Conservation (phyloP, 345 rosid species). For the Citrus reticulata region DNA sequence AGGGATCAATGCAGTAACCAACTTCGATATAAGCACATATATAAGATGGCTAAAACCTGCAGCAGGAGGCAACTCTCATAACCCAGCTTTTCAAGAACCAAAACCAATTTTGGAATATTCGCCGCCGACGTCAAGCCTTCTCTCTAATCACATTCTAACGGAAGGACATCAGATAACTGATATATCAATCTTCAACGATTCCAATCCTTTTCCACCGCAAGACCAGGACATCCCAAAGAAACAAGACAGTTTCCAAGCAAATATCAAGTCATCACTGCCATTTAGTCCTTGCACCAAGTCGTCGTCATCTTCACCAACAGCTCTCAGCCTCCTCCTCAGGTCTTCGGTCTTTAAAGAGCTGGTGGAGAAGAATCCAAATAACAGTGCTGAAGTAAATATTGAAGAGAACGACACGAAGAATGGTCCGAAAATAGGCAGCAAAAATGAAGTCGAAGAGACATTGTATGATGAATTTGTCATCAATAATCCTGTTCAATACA, state of each 20-base stretch:
- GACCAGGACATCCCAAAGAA: conserved; percentile 5
- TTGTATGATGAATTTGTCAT: conserved; percentile 15
- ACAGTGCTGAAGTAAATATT: background rate
- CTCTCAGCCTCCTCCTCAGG: conserved; percentile 43
- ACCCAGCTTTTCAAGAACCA: conserved; percentile 11
- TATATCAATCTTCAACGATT: conserved; percentile 8
- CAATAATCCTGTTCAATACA: background rate
- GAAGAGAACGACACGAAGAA: conserved; percentile 1
- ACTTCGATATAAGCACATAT: conserved; percentile 48
- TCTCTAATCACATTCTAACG: conserved; percentile 5
- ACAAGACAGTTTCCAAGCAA: background rate
- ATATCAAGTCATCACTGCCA: background rate
- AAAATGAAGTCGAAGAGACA: conserved; percentile 8
- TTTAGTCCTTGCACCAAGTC: conserved; percentile 7
- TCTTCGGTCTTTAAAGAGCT: conserved; percentile 44
- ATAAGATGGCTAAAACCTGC: conserved; percentile 43
- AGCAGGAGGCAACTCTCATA: conserved; percentile 6
- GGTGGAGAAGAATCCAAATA: conserved; percentile 35
- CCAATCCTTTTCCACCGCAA: conserved; percentile 9
- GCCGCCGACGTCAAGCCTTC: background rate
- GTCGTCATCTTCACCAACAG: conserved; percentile 35
- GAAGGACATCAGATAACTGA: conserved; percentile 3
- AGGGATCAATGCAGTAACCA: conserved; percentile 54
- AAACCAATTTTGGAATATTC: conserved; percentile 5
- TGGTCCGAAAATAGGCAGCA: background rate